Evolutionary conservation across 2,329 filamentous ascomycete species (phyloP), one percentile per base, ranked within the genome.

Genomic region (Scedosporium apiospermum): DNA sequence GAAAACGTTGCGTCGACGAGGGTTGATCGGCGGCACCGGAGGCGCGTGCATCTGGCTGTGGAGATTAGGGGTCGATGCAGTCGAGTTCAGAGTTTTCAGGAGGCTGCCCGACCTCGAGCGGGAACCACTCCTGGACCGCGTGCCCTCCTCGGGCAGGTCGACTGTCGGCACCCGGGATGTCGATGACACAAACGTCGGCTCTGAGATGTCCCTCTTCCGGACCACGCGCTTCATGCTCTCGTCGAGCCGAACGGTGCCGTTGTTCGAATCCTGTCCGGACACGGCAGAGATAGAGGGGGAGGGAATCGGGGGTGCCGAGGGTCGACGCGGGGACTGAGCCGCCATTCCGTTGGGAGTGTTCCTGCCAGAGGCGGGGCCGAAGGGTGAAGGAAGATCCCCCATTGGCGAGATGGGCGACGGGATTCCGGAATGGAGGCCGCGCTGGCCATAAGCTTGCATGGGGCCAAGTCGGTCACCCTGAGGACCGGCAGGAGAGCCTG

Each of bases 21-120:
- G 83, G 68, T 86, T 86, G 69, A 86, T 82, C 1, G 83, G 82
- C 2, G 83, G 83, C 42, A 86, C 64, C 2, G 83, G 83, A 2
- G 83, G 82, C 2, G 74, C 76, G 27, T 62, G 51, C 18, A 69
- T 67, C 10, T 68, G 70, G 5, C 70, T 69, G 57, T 75, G 75
- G 51, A 77, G 65, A 63, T 76, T 75, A 1, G 76, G 73, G 5
- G 74, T 74, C 12, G 75, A 76, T 5, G 68, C 69, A 38, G 60
- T 42, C 1, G 73, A 67, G 9, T 68, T 67, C 1, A 67, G 66
- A 1, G 41, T 59, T 30, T 62, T 60, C 14, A 73, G 69, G 14
- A 74, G 63, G 66, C 76, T 77, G 38, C 72, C 73, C 3, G 72
- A 72, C 3, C 74, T 71, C 3, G 73, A 70, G 30, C 78, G 74